Base-by-base conservation (phyloP, 2,329 filamentous ascomycete species). In the Cryphonectria japonica region DNA sequence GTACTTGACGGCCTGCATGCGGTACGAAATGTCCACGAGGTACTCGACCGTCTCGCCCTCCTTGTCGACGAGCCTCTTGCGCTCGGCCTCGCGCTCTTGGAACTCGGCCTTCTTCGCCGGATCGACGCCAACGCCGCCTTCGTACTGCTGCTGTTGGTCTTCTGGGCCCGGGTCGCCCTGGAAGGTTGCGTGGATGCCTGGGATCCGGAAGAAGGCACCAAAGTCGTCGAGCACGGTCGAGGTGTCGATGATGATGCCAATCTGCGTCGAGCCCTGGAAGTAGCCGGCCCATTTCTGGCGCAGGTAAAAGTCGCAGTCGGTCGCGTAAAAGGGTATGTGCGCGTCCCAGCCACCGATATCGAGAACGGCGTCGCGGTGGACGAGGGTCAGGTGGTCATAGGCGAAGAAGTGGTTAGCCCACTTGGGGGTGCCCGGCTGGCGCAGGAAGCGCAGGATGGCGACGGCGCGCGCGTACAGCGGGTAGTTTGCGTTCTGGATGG, bases 391-490 rank as follows among this genome's bases (percentile, higher is more conserved):
- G 68, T 82, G 82, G 75, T 87, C 85, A 73, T 79, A 87, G 5
- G 81, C 80, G 75, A 86, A 87, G 77, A 85, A 86, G 63, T 82
- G 82, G 64, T 83, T 80, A 2, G 81, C 82, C 85, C 85, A 87
- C 39, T 78, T 76, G 19, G 78, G 78, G 76, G 81, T 79, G 37
- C 79, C 77, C 0, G 77, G 78, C 13, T 77, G 77, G 32, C 77
- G 76, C 34, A 80, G 75, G 67, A 80, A 79, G 0, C 80, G 69
- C n/a, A 80, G 78, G 19, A 76, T 73, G 64, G 78, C 78, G 2
- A 84, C 78, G 66, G 81, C 79, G 68, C 79, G 74, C 7, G 84
- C 75, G 26, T 79, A 80, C 9, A 83, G 78, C 62, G 80, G 79
- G 76, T 85, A 85, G 6, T 84, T 74, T 11, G 80, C 79, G 72